Percentiles rank a stretch among this genome's conserved stretches.
phyloP scores from a whole-genome alignment of 768 basidiomycete species.

The Pulveroboletus sp. region DNA sequence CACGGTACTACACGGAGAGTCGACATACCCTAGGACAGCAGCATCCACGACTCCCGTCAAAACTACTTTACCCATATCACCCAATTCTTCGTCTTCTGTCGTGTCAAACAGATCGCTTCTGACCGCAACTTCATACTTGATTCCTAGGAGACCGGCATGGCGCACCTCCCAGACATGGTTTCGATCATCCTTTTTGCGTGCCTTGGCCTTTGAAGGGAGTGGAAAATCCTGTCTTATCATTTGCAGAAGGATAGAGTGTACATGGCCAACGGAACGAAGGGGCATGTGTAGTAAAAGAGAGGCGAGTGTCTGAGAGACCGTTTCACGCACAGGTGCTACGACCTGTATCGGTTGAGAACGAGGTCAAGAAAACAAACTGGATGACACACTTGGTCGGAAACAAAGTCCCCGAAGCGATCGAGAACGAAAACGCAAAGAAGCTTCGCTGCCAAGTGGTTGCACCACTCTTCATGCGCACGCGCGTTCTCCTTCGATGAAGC shows the following conservation, averaged over 20 bases:
- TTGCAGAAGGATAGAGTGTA: constrained; percentile 79
- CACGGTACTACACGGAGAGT: neutral
- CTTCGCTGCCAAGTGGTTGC: constrained; percentile 81
- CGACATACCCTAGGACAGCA: constrained; percentile 77
- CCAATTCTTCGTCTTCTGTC: constrained; percentile 32
- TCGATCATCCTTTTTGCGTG: constrained; percentile 35
- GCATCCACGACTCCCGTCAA: constrained; percentile 85
- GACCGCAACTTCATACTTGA: constrained; percentile 98
- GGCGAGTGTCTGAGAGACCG: constrained; percentile 91
- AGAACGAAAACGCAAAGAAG: constrained; percentile 88
- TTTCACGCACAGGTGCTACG: constrained; percentile 95
- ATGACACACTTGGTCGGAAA: constrained; percentile 74
- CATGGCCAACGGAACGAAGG: constrained; percentile 68
- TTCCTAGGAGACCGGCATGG: constrained; percentile 94
- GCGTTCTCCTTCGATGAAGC: constrained; percentile 56
- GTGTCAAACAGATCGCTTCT: constrained; percentile 72
- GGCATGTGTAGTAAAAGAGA: constrained; percentile 89
- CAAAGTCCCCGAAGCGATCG: constrained; percentile 98
- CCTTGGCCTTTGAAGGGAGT: constrained; percentile 35
- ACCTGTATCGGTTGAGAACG: constrained; percentile 45
- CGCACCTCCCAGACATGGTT: constrained; percentile 93
- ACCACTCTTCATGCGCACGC: constrained; percentile 78
- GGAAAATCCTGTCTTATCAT: constrained; percentile 92
- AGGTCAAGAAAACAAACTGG: neutral
- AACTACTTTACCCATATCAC: constrained; percentile 51